Base-by-base conservation (phyloP, 306 rosid species). In the Oxytropis ochrocephala region DNA sequence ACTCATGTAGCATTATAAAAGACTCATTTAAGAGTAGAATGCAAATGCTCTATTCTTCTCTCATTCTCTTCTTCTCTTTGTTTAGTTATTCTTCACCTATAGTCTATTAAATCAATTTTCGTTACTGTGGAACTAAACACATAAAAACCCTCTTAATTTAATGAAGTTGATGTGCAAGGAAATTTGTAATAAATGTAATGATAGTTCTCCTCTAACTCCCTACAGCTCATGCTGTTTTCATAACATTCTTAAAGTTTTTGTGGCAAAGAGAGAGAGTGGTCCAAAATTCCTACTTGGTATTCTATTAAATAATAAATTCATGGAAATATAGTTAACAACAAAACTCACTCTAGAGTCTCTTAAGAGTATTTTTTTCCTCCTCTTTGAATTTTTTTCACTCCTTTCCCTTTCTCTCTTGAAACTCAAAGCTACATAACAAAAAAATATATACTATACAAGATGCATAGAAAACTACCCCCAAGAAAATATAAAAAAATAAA, bases 341-440 rank as follows among this genome's bases (percentile, higher is more conserved):
- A 36, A 44, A 61, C 12, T 61, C 76, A 17, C 2, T 21, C 27
- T 21, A 21, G 27, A n/a, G n/a, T n/a, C 51, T 41, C 29, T 46
- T 44, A 27, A 11, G 33, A 27, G 46, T 33, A 9, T 38, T 7
- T 24, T 41, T 35, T 44, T 62, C 49, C 73, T 18, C 64, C 32
- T 8, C 44, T 9, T 17, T 30, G 5, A 13, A 11, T 35, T 10
- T 30, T 11, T 8, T 24, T 17, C 35, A 4, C 47, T 44, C 42
- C 36, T 39, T 55, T 29, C 8, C 3, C 29, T 75, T 43, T 18
- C 59, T 42, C 66, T 27, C 17, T 48, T 61, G 51, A 56, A 72
- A 53, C 80, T 76, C 80, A 80, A 61, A 58, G 79, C 83, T 79
- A 74, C 73, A 52, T 52, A 72, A 79, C 48, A 7, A 10, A 70